Evolutionary conservation across 1,284 basidiomycete genomes (phyloP).

Genomic region (Trichosporon sp.): DNA sequence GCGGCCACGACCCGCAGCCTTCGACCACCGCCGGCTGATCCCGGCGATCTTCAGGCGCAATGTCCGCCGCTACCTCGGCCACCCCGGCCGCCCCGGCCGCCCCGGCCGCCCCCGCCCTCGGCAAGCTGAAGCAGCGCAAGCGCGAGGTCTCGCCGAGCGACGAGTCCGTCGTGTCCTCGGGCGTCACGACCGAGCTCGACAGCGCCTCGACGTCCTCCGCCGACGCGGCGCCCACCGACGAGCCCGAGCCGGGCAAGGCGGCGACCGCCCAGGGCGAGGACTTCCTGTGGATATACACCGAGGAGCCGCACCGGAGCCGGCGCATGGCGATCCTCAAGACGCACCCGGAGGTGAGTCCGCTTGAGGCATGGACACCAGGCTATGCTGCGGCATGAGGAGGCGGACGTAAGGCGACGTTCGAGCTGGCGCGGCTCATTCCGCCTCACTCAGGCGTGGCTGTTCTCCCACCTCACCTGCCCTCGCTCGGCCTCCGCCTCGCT

Average conservation of each 20-base stretch:
- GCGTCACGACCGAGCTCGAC: constrained; percentile 1
- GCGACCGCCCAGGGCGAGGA: constrained; percentile 49
- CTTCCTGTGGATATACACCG: constrained; percentile 93
- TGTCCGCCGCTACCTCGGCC: not conserved
- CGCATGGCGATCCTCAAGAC: constrained; percentile 86
- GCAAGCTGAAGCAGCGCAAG: not conserved
- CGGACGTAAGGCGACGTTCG: too few relatives aligned
- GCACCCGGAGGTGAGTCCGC: constrained; percentile 71
- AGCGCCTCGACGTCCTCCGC: not conserved
- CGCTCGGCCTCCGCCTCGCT: too few relatives aligned
- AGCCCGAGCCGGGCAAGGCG: constrained; percentile 5
- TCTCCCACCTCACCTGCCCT: too few relatives aligned
- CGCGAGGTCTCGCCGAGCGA: constrained; percentile 1
- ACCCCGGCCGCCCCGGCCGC: not conserved
- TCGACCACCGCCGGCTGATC: too few relatives aligned
- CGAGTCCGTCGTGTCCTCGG: not conserved
- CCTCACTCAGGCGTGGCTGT: too few relatives aligned
- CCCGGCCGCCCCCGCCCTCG: not conserved
- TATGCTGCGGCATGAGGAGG: too few relatives aligned
- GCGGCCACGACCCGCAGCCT: too few relatives aligned
- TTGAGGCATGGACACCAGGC: too few relatives aligned
- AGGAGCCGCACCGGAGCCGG: constrained; percentile 89
- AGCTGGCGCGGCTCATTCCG: too few relatives aligned
- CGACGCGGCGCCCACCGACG: not conserved
- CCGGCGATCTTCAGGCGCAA: too few relatives aligned